Conservation (phyloP, 768 basidiomycete genomes). For the Chalciporus sphaerocephalus region DNA sequence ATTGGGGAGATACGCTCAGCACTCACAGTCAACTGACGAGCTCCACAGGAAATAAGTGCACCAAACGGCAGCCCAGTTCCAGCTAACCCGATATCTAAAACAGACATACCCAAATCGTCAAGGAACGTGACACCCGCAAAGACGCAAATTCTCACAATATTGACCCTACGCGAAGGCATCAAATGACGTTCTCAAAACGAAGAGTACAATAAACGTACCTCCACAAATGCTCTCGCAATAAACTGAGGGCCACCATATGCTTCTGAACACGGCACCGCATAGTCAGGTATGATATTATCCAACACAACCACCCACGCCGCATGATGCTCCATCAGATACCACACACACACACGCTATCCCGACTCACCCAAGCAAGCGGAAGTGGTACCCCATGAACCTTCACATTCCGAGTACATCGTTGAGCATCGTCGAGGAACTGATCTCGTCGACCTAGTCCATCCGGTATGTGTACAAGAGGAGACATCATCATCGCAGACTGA, state of each 20-base stretch:
- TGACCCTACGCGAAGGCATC: constrained; percentile 15
- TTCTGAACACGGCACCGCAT: constrained; percentile 28
- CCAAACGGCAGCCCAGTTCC: constrained; percentile 25
- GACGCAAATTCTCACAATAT: constrained; percentile 19
- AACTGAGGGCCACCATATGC: constrained; percentile 26
- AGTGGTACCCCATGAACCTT: constrained; percentile 21
- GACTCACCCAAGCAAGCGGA: constrained; percentile 26
- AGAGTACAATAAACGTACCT: constrained; percentile 10
- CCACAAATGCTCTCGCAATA: constrained; percentile 24
- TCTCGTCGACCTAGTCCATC: not conserved
- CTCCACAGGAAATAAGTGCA: constrained; percentile 21
- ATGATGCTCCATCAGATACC: not conserved
- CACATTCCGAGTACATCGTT: constrained; percentile 12
- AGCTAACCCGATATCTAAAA: constrained; percentile 23
- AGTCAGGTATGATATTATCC: constrained; percentile 27
- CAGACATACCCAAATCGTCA: not conserved
- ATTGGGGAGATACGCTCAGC: not conserved
- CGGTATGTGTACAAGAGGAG: no score
- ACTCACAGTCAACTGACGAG: constrained; percentile 25
- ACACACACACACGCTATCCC: no score
- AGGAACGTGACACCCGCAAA: not conserved
- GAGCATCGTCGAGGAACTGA: constrained; percentile 1
- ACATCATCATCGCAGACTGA: not conserved
- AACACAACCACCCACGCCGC: constrained; percentile 19
- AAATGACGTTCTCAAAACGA: not conserved